Percentiles rank a stretch among this genome's conserved stretches.
These are phyloP conservation scores for Apiospora sp. DNA, from an alignment of 2,329 filamentous ascomycete species.

Conservation along the genomic window DNA sequence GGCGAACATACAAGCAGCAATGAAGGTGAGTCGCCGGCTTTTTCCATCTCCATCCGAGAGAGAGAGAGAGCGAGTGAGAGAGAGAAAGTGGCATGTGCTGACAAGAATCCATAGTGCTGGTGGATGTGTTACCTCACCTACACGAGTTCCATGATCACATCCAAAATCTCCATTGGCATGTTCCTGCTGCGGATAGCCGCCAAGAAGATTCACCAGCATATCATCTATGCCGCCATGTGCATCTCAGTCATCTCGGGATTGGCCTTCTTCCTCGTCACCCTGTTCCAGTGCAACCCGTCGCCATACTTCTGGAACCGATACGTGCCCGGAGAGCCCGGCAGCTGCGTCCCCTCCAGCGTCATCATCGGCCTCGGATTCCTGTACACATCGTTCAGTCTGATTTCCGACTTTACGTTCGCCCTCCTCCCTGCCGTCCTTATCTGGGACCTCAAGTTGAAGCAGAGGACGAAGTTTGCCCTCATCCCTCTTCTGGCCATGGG, in stretches of 20 bases:
- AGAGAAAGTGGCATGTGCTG: not conserved
- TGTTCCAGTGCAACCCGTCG: constrained; percentile 35
- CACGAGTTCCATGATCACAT: constrained; percentile 33
- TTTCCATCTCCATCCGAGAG: not conserved
- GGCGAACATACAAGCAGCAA: not conserved
- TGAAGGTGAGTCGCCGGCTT: constrained; percentile 20
- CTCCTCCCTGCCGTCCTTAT: constrained; percentile 57
- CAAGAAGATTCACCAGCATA: constrained; percentile 30
- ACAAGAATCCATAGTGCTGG: constrained; percentile 31
- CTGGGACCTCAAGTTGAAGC: constrained; percentile 56
- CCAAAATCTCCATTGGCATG: constrained; percentile 35
- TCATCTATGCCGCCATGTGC: constrained; percentile 33
- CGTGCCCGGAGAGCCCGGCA: constrained; percentile 30
- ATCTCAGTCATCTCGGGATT: constrained; percentile 32
- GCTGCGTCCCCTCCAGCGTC: constrained; percentile 42
- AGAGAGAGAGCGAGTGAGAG: too few relatives aligned
- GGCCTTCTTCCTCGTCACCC: constrained; percentile 36
- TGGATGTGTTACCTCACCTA: constrained; percentile 37
- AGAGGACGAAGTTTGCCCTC: constrained; percentile 53
- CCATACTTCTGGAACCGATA: constrained; percentile 35
- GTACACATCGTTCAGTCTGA: constrained; percentile 51
- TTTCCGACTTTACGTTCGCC: constrained; percentile 60
- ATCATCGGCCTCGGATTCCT: constrained; percentile 55
- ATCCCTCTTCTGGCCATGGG: constrained; percentile 58
- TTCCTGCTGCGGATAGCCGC: constrained; percentile 37